Evolutionary conservation across 1,284 basidiomycete species (phyloP), one percentile per base, ranked within the genome.

Genomic region (Cryptococcus maquisensis): DNA sequence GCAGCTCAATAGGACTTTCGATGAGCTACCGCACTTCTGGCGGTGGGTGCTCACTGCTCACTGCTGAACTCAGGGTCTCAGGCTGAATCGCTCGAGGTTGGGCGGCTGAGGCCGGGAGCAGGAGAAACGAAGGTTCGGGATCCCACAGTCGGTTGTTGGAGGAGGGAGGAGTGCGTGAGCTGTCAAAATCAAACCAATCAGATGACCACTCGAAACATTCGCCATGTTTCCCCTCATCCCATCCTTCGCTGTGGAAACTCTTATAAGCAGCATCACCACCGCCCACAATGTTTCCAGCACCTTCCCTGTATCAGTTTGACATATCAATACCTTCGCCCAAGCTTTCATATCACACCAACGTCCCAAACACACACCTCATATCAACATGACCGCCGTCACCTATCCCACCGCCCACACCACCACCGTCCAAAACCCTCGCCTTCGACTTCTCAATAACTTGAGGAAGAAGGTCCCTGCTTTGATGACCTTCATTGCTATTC

Each of bases 401-500:
- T 48, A 38, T 38, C 49, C 65, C 39, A 69, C 64, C 12, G 62
- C 67, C 32, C 64, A 58, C 55, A 67, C 57, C 23, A 69, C 68
- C 38, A 60, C 44, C 16, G 46, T 66, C 43, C 18, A 52, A 15
- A 70, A 70, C 58, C 58, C 68, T 16, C 62, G 62, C 3, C 57
- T 70, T 8, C 41, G 62, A n/a, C 24, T 69, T 18, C 65, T 68
- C 49, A 68, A 69, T 52, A 52, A 39, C 23, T 57, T 68, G 13
- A 57, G 49, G 32, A 40, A 38, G 4, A 56, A 53, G 10, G 57
- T 58, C 36, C 55, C 53, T 13, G 54, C 66, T 2, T n/a, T 71
- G 38, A 59, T 66, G 62, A 71, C 68, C 18, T 71, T 71, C 54
- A 57, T 61, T 26, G 64, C 61, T 8, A 60, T 71, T 36, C 55